Base-by-base conservation (phyloP, 2,329 filamentous ascomycete species). In the Microcera coccophila region DNA sequence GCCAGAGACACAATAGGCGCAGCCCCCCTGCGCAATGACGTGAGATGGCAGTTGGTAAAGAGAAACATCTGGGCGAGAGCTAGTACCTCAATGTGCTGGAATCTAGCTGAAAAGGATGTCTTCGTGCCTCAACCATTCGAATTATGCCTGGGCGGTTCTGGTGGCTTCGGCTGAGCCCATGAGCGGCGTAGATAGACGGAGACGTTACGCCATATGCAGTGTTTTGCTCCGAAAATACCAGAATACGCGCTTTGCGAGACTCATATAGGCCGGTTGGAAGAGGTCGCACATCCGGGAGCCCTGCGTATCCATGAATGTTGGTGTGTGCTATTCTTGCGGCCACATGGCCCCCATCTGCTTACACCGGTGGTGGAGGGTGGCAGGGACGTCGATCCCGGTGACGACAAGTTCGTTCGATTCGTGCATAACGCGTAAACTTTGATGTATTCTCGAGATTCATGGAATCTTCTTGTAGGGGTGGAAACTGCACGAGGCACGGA, bases 1-100 rank as follows among this genome's bases (percentile, higher is more conserved):
- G 43, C 33, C 31, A 47, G 41, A 47, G 44, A 48, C 38, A 53
- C 45, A 19, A 41, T 34, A 26, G 18, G 43, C 32, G 45, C 47
- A 43, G 32, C 45, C 45, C 42, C 24, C 36, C 31, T n/a, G 12
- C 7, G 22, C 22, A 44, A 49, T 50, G 44, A 55, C 45, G 55
- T 52, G 45, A 55, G 52, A 54, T 38, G n/a, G n/a, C n/a, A n/a
- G n/a, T n/a, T n/a, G n/a, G n/a, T n/a, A n/a, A n/a, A n/a, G n/a
- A n/a, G n/a, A n/a, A n/a, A n/a, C n/a, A n/a, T n/a, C n/a, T n/a
- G n/a, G n/a, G n/a, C n/a, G n/a, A n/a, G n/a, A n/a, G n/a, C n/a
- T n/a, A n/a, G n/a, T n/a, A n/a, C n/a, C n/a, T n/a, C n/a, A n/a
- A n/a, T n/a, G n/a, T n/a, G n/a, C n/a, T n/a, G n/a, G n/a, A 45